Percentiles rank a stretch among this genome's conserved stretches.
Evolutionary conservation across 768 basidiomycete genomes (phyloP).

Genomic region (Lepiota subincarnata): DNA sequence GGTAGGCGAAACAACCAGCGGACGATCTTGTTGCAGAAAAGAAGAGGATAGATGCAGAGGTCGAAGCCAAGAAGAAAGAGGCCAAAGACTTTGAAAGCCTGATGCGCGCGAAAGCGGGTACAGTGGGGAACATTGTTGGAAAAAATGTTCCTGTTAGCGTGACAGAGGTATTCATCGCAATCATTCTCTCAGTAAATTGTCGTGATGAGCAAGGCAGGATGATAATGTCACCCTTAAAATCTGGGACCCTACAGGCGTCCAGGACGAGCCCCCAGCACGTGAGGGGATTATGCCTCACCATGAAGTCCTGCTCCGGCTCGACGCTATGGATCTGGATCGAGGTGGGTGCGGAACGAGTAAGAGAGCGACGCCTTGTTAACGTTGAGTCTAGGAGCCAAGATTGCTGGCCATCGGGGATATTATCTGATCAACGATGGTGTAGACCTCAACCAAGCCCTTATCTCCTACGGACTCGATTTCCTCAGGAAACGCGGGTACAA

Average conservation of each 20-base stretch:
- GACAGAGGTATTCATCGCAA: slow-evolving; percentile 56
- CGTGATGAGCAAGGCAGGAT: slow-evolving; percentile 48
- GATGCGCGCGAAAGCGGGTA: slow-evolving; percentile 78
- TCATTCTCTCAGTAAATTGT: background rate
- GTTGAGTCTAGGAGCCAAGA: slow-evolving; percentile 68
- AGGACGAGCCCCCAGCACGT: slow-evolving; percentile 66
- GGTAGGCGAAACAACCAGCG: slow-evolving; percentile 86
- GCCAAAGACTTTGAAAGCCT: slow-evolving; percentile 68
- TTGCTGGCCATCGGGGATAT: slow-evolving; percentile 94
- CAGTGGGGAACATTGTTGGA: slow-evolving; percentile 91
- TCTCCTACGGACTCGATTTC: slow-evolving; percentile 93
- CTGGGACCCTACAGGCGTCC: slow-evolving; percentile 82
- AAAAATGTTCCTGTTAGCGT: slow-evolving; percentile 78
- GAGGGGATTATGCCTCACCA: slow-evolving; percentile 92
- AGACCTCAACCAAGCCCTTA: slow-evolving; percentile 95
- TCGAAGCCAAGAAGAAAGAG: slow-evolving; percentile 71
- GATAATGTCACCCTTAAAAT: slow-evolving; percentile 80
- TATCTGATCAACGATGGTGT: slow-evolving; percentile 95
- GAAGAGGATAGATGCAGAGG: slow-evolving; percentile 78
- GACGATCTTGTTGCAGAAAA: slow-evolving; percentile 84
- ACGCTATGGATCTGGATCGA: slow-evolving; percentile 96
- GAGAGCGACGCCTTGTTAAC: background rate
- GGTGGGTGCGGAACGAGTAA: slow-evolving; percentile 40
- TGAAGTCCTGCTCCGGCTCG: slow-evolving; percentile 89
- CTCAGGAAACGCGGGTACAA: slow-evolving; percentile 78